A percentile compares a stretch with the other conserved stretches of the same genome.
Conservation (phyloP, 2,329 filamentous ascomycete species). For the Colletotrichum sp. region DNA sequence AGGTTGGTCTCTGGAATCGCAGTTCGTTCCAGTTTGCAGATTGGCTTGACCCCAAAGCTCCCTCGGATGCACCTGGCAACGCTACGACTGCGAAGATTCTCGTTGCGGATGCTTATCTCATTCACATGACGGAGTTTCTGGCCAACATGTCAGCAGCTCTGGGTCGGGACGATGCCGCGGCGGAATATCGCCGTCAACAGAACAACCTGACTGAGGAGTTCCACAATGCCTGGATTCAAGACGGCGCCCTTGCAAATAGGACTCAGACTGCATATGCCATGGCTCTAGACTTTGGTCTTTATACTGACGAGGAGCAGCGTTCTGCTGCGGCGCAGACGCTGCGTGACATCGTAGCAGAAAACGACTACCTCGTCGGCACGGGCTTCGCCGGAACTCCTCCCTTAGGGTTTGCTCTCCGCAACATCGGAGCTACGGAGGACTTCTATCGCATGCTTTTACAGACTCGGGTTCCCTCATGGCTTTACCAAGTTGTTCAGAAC, state of each 20-base stretch:
- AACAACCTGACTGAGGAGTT: slow-evolving; percentile 29
- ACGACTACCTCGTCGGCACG: slow-evolving; percentile 41
- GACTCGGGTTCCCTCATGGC: slow-evolving; percentile 48
- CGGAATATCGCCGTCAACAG: slow-evolving; percentile 25
- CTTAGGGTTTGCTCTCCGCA: slow-evolving; percentile 34
- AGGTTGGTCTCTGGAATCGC: slow-evolving; percentile 44
- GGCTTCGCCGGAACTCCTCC: slow-evolving; percentile 50
- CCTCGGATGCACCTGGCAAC: slow-evolving; percentile 39
- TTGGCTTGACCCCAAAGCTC: slow-evolving; percentile 54
- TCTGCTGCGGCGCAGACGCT: slow-evolving; percentile 30
- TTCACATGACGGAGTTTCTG: slow-evolving; percentile 44
- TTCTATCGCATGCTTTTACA: slow-evolving; percentile 55
- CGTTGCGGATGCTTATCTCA: slow-evolving; percentile 52
- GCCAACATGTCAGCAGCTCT: slow-evolving; percentile 37
- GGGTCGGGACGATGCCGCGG: slow-evolving; percentile 28
- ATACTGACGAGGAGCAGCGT: slow-evolving; percentile 23
- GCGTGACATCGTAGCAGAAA: slow-evolving; percentile 33
- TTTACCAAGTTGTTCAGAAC: slow-evolving; percentile 50
- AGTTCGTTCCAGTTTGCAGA: slow-evolving; percentile 44
- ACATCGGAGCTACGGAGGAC: slow-evolving; percentile 30
- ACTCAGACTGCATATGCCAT: slow-evolving; percentile 46
- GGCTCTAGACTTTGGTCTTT: slow-evolving; percentile 41
- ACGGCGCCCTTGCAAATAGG: slow-evolving; percentile 34
- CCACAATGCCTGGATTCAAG: slow-evolving; percentile 33
- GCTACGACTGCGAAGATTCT: slow-evolving; percentile 44